Evolutionary conservation across 306 rosid species (phyloP).

Genomic region (Acacia confusa): DNA sequence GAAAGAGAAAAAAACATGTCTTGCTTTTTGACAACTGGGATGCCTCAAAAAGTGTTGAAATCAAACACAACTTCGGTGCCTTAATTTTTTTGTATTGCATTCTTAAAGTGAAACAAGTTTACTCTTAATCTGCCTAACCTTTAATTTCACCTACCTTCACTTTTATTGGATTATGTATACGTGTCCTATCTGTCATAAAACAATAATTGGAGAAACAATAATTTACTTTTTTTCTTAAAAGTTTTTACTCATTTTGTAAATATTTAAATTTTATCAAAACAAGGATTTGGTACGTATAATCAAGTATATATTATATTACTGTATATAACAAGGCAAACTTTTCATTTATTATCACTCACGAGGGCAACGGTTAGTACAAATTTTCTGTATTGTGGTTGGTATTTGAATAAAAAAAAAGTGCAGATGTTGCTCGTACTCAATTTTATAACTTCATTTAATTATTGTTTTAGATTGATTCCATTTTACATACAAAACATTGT

Average conservation of each 20-base stretch:
- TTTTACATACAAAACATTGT: neutral
- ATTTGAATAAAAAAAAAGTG: neutral
- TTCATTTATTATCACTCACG: neutral
- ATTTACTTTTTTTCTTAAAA: too few relatives aligned
- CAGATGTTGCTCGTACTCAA: neutral
- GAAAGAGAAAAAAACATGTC: neutral
- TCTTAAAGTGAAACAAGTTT: neutral
- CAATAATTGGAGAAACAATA: neutral
- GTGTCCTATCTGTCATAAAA: neutral
- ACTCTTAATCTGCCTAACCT: neutral
- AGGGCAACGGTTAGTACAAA: neutral
- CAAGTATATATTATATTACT: neutral
- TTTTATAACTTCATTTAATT: too few relatives aligned
- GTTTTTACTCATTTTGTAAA: neutral
- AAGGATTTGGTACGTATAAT: neutral
- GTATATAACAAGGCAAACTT: too few relatives aligned
- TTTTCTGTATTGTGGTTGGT: neutral
- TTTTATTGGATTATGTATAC: neutral
- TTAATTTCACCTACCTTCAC: neutral
- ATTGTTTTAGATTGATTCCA: neutral
- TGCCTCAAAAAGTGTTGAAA: neutral
- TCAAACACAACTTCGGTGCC: neutral
- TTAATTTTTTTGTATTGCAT: neutral
- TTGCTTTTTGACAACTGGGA: neutral
- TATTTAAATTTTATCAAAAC: neutral